phyloP scores from a whole-genome alignment of 2,329 filamentous ascomycete species.

The Dactylellina haptotyla region DNA sequence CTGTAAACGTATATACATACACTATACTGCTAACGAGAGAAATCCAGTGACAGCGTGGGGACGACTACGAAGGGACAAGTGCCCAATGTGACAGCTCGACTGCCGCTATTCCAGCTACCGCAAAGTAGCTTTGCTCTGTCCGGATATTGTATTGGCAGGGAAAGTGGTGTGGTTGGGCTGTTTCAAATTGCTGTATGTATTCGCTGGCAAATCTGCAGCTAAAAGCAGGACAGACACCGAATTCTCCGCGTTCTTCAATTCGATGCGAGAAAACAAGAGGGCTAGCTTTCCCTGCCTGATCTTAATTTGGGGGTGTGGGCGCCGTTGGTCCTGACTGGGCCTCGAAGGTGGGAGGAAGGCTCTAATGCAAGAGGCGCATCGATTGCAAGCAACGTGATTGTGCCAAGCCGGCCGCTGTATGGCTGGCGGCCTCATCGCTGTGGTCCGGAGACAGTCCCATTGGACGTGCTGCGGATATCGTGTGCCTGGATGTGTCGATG shows the following conservation, averaged over 20 bases:
- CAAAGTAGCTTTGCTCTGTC: too few species aligned
- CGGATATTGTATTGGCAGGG: neutral
- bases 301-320: constrained; percentile 17
- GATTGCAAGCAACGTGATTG: constrained; percentile 52
- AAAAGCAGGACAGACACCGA: constrained; percentile 6
- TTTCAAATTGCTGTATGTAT: constrained; percentile 54
- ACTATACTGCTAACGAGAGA: neutral
- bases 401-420: constrained; percentile 23
- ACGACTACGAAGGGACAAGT: too few species aligned
- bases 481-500: constrained; percentile 8
- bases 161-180: constrained; percentile 45
- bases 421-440: constrained; percentile 11
- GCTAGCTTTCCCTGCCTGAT: constrained; percentile 3
- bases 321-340: constrained; percentile 25
- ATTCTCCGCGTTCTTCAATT: constrained; percentile 52
- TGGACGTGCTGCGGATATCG: constrained; percentile 9
- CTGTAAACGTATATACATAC: too few species aligned
- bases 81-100: too few species aligned
- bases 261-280: constrained; percentile 29
- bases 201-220: constrained; percentile 55
- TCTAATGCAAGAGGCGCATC: constrained; percentile 53
- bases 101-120: too few species aligned
- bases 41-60: constrained; percentile 43
- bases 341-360: too few species aligned
- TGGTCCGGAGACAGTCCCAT: constrained; percentile 7